Evolutionary conservation across 1,284 basidiomycete species (phyloP).

Genomic region (Phylloporus sp.): DNA sequence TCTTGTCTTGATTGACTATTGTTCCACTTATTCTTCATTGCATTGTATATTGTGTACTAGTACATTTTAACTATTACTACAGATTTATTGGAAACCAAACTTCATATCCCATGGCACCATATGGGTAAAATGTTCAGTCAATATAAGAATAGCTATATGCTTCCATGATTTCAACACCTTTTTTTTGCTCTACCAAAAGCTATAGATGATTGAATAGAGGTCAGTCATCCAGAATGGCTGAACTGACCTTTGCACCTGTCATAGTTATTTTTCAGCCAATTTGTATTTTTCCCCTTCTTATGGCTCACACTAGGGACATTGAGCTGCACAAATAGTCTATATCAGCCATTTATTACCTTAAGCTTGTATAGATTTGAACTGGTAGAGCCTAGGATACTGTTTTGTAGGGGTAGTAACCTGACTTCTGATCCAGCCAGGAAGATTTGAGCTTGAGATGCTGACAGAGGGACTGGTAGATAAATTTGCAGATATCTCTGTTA

Average conservation of each 20-base stretch:
- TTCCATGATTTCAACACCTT: slow-evolving; percentile 84
- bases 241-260: slow-evolving; percentile 76
- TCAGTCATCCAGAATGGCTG: not conserved
- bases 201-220: slow-evolving; percentile 35
- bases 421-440: not conserved
- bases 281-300: slow-evolving; percentile 65
- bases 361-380: slow-evolving; percentile 55
- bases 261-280: slow-evolving; percentile 86
- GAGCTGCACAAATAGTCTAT: slow-evolving; percentile 76
- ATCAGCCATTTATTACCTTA: slow-evolving; percentile 98
- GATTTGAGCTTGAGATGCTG: not conserved
- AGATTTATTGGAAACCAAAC: slow-evolving; percentile 77
- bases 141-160: slow-evolving; percentile 74
- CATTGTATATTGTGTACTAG: no score
- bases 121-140: slow-evolving; percentile 86
- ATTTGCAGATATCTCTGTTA: not conserved
- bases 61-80: no score
- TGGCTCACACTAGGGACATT: slow-evolving; percentile 79
- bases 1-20: no score
- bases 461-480: not conserved
- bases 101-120: slow-evolving; percentile 88
- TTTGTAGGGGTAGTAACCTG: no score
- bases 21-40: no score
- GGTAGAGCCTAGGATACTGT: no score
- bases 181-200: slow-evolving; percentile 73